phyloP scores from a whole-genome alignment of 108 stramenopile genomes.

The Bacterosira constricta region DNA sequence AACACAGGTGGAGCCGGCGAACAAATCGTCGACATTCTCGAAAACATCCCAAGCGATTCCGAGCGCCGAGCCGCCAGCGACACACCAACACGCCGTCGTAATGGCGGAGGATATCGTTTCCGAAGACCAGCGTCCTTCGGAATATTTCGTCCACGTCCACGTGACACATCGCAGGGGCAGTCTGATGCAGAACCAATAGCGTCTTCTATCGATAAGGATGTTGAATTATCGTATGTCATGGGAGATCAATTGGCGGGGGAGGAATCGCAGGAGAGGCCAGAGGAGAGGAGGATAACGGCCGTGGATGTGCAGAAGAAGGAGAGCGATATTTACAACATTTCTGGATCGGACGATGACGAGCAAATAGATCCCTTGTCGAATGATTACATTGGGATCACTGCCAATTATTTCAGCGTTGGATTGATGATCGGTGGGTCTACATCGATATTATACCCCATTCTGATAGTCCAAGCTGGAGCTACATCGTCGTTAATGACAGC shows the following conservation, averaged over 20 bases:
- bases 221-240: no score
- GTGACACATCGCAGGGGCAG: background rate
- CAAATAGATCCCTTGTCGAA: constrained; percentile 44
- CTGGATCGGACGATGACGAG: constrained; percentile 19
- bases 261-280: constrained; percentile 21
- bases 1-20: constrained; percentile 30
- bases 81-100: background rate
- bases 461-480: constrained; percentile 44
- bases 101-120: constrained; percentile 6
- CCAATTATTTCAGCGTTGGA: constrained; percentile 55
- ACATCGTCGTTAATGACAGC: constrained; percentile 44
- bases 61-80: constrained; percentile 25
- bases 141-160: constrained; percentile 21
- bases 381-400: constrained; percentile 44
- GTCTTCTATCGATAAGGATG: no score
- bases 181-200: background rate
- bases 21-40: constrained; percentile 39
- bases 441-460: constrained; percentile 46
- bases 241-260: background rate
- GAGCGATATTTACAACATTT: constrained; percentile 38
- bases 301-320: constrained; percentile 1
- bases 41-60: constrained; percentile 43
- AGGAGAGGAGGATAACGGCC: constrained; percentile 2
- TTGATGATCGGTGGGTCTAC: constrained; percentile 49
- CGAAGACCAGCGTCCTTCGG: constrained; percentile 32